phyloP scores from a whole-genome alignment of 2,329 filamentous ascomycete genomes.

The Leptographium wingfieldii region DNA sequence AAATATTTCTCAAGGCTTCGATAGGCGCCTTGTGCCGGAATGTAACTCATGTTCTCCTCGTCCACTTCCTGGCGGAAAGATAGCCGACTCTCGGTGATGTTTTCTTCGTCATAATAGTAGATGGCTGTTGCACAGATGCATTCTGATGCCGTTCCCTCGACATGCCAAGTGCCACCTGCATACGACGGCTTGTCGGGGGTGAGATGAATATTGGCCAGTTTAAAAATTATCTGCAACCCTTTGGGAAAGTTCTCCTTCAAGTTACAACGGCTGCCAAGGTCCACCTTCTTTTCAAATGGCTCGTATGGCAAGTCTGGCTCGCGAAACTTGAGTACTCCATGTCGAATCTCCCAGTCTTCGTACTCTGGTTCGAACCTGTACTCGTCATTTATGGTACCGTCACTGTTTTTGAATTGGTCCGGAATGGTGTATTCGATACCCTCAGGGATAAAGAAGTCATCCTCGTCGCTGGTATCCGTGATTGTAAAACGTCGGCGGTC shows the following conservation, averaged over 20 bases:
- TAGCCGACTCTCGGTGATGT: slow-evolving; percentile 31
- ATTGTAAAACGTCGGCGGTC: slow-evolving; percentile 6
- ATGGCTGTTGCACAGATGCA: slow-evolving; percentile 42
- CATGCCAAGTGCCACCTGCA: slow-evolving; percentile 16
- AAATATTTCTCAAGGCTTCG: slow-evolving; percentile 11
- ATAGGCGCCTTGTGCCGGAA: slow-evolving; percentile 6
- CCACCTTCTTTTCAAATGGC: slow-evolving; percentile 1
- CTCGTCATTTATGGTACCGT: slow-evolving; percentile 5
- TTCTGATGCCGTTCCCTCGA: slow-evolving; percentile 38
- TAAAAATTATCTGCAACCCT: slow-evolving; percentile 49
- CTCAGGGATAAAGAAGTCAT: slow-evolving; percentile 8
- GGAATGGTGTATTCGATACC: slow-evolving; percentile 2
- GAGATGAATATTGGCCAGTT: slow-evolving; percentile 46
- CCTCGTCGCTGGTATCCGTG: not conserved
- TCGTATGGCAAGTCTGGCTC: slow-evolving; percentile 5
- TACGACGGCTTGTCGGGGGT: slow-evolving; percentile 41
- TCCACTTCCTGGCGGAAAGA: slow-evolving; percentile 24
- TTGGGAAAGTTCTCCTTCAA: slow-evolving; percentile 5
- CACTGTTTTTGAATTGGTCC: not conserved
- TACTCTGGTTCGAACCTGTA: slow-evolving; percentile 5
- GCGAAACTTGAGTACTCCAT: slow-evolving; percentile 6
- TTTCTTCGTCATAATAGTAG: slow-evolving; percentile 40
- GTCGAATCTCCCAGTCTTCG: not conserved
- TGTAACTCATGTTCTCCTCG: slow-evolving; percentile 3
- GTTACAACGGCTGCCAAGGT: not conserved